These are phyloP conservation scores for Trichoderma asperelloides DNA, from an alignment of 495 filamentous ascomycete genomes.

Conservation along the genomic window DNA sequence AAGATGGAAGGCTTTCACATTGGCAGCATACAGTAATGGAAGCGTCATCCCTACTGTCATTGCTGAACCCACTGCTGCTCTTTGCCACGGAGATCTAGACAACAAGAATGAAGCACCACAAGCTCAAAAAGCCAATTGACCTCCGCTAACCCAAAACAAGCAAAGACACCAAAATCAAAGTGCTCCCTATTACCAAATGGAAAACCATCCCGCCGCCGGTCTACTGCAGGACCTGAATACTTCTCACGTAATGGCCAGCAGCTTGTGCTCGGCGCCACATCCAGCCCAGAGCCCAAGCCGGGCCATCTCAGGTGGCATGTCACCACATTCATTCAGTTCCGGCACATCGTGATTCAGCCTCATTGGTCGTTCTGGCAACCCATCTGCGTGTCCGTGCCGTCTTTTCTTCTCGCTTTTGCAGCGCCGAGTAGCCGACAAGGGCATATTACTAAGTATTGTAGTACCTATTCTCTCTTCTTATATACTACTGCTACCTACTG, in stretches of 20 bases:
- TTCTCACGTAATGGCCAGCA: slow-evolving; percentile 41
- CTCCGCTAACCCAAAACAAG: too few relatives aligned
- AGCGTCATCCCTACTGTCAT: too few relatives aligned
- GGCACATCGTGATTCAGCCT: background rate
- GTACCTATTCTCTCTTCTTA: too few relatives aligned
- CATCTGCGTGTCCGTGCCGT: background rate
- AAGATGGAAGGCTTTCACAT: too few relatives aligned
- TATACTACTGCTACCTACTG: too few relatives aligned
- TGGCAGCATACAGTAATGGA: too few relatives aligned
- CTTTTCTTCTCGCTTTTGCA: background rate
- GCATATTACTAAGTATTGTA: too few relatives aligned
- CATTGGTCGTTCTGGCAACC: slow-evolving; percentile 8
- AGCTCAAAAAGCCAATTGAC: background rate
- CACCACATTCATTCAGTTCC: background rate
- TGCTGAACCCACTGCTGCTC: too few relatives aligned
- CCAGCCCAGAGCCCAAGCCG: background rate
- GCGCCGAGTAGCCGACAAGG: background rate
- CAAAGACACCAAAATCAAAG: background rate
- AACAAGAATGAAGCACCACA: too few relatives aligned
- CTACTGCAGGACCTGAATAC: slow-evolving; percentile 30
- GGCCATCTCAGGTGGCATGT: slow-evolving; percentile 9
- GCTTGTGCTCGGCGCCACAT: background rate
- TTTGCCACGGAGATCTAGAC: too few relatives aligned
- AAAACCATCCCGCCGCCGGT: slow-evolving; percentile 27
- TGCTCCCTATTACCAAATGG: slow-evolving; percentile 39